These are phyloP conservation scores for Phylloporus arenicola DNA, from an alignment of 768 basidiomycete species.

Conservation along the genomic window DNA sequence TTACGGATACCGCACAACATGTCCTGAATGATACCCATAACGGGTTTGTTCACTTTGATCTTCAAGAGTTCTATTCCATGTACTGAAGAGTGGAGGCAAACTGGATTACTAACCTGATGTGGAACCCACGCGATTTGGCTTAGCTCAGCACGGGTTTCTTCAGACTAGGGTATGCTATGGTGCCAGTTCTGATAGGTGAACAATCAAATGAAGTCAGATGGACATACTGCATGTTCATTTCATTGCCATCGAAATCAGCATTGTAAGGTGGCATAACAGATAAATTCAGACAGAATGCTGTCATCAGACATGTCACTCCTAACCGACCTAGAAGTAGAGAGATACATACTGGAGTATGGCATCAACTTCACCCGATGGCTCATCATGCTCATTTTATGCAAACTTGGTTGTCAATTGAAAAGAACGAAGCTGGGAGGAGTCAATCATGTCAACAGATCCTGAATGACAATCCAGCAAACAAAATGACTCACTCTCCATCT, in stretches of 20 bases:
- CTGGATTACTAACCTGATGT: slow-evolving; percentile 59
- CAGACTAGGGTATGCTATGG: slow-evolving; percentile 88
- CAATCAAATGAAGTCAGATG: background rate
- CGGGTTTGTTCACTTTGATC: slow-evolving; percentile 99
- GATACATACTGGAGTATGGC: slow-evolving; percentile 89
- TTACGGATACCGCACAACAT: slow-evolving; percentile 97
- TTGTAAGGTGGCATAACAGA: slow-evolving; percentile 99
- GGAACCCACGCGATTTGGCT: slow-evolving; percentile 99
- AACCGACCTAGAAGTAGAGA: background rate
- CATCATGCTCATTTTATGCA: slow-evolving; percentile 99
- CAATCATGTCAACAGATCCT: background rate
- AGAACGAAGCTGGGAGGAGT: slow-evolving; percentile 34
- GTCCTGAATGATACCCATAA: slow-evolving; percentile 99
- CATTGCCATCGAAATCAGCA: slow-evolving; percentile 99
- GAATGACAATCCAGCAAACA: background rate
- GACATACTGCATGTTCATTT: slow-evolving; percentile 99
- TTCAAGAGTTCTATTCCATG: slow-evolving; percentile 27
- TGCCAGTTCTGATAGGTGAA: slow-evolving; percentile 7
- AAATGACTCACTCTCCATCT: slow-evolving; percentile 88
- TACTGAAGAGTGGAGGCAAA: no score
- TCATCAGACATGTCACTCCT: slow-evolving; percentile 14
- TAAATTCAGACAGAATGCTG: slow-evolving; percentile 95
- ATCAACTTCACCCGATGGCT: slow-evolving; percentile 94
- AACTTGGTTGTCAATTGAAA: slow-evolving; percentile 96
- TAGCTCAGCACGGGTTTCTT: slow-evolving; percentile 97